Percentiles rank a stretch among this genome's conserved stretches.
These are phyloP conservation scores for Fistulina hepatica DNA, from an alignment of 1,284 basidiomycete species.

Conservation along the genomic window DNA sequence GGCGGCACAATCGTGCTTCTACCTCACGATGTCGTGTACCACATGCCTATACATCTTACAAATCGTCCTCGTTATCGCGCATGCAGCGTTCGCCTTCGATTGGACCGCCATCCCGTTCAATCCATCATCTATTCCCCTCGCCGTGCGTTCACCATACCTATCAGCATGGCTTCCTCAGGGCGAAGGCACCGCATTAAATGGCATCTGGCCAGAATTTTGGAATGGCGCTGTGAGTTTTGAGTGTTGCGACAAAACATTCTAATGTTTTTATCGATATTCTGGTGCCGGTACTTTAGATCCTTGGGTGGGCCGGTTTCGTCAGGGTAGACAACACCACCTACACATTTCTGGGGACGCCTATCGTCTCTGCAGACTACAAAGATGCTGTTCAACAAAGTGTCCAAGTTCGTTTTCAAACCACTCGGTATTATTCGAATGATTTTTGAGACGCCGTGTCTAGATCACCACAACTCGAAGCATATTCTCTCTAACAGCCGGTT, in stretches of 20 bases:
- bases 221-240: conserved; percentile 30
- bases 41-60: neutral
- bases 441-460: neutral
- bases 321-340: conserved; percentile 39
- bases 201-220: conserved; percentile 42
- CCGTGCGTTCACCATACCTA: conserved; percentile 53
- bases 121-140: conserved; percentile 46
- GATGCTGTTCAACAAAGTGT: conserved; percentile 10
- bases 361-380: conserved; percentile 1
- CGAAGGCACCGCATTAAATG: conserved; percentile 36
- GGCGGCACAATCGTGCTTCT: no score
- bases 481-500: conserved; percentile 15
- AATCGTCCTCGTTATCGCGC: neutral
- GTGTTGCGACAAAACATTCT: neutral
- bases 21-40: no score
- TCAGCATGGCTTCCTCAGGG: conserved; percentile 46
- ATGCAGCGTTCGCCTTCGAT: conserved; percentile 21
- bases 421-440: neutral
- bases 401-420: conserved; percentile 5
- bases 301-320: conserved; percentile 46
- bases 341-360: conserved; percentile 32
- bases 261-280: neutral
- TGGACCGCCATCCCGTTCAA: conserved; percentile 51
- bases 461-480: conserved; percentile 14
- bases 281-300: conserved; percentile 22